Percentiles rank a stretch among this genome's conserved stretches.
These are phyloP conservation scores for Abortiporus biennis DNA, from an alignment of 1,284 basidiomycete genomes.

Conservation along the genomic window DNA sequence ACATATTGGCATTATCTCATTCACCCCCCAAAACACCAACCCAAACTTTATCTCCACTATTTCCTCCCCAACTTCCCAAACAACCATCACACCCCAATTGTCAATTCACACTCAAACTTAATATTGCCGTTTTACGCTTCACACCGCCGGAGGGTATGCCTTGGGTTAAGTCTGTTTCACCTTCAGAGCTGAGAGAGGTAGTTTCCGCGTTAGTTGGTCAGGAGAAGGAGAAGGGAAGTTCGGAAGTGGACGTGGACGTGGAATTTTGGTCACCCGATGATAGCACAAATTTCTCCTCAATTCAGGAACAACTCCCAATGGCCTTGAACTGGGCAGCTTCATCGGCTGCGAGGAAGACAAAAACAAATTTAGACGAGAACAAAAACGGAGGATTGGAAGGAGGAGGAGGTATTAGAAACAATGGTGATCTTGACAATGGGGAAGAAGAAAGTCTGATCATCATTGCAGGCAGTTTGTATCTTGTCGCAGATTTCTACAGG, in stretches of 20 bases:
- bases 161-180: conserved; percentile 70
- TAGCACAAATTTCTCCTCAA: too few species aligned
- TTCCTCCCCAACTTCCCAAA: conserved; percentile 28
- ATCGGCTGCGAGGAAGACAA: conserved; percentile 5
- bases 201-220: conserved; percentile 35
- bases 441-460: conserved; percentile 45
- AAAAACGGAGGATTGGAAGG: conserved; percentile 13
- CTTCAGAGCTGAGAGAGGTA: conserved; percentile 38
- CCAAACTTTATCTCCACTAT: conserved; percentile 63
- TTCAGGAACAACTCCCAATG: conserved; percentile 24
- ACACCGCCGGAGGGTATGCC: conserved; percentile 85
- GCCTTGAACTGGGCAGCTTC: conserved; percentile 46
- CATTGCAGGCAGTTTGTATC: conserved; percentile 86
- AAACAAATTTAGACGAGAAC: conserved; percentile 6
- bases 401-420: conserved; percentile 4
- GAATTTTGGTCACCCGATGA: too few species aligned
- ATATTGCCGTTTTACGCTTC: conserved; percentile 55
- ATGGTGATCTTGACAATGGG: conserved; percentile 2
- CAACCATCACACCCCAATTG: conserved; percentile 5
- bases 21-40: conserved; percentile 76
- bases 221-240: conserved; percentile 36
- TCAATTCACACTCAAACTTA: conserved; percentile 20
- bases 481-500: conserved; percentile 86
- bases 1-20: conserved; percentile 72
- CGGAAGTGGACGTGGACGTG: conserved; percentile 23